Percentiles rank a stretch among this genome's conserved stretches.
Conservation (phyloP, 768 basidiomycete genomes). For the Scleroderma bovista region DNA sequence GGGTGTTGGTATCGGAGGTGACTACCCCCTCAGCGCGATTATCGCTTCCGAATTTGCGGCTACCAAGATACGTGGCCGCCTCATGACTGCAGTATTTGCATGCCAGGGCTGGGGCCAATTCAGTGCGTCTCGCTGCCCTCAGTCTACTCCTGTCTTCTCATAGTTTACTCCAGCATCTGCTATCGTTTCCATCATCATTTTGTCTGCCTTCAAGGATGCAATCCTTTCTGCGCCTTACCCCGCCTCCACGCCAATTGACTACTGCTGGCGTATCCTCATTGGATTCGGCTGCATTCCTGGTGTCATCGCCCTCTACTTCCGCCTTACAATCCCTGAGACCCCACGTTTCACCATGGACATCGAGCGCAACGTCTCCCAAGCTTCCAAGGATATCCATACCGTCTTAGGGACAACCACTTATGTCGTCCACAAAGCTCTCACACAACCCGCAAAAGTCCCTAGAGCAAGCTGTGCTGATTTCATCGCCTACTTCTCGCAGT, state of each 20-base stretch:
- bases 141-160: not conserved
- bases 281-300: conserved; percentile 84
- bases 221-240: conserved; percentile 42
- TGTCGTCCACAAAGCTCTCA: conserved; percentile 46
- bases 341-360: conserved; percentile 92
- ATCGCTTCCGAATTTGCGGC: conserved; percentile 89
- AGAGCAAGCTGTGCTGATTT: conserved; percentile 70
- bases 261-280: conserved; percentile 82
- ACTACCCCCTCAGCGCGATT: conserved; percentile 81
- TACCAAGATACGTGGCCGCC: conserved; percentile 68
- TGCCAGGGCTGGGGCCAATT: conserved; percentile 87
- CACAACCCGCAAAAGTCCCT: conserved; percentile 63
- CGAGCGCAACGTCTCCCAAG: conserved; percentile 74
- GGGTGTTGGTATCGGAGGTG: conserved; percentile 85
- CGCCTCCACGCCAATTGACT: conserved; percentile 53
- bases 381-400: conserved; percentile 63
- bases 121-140: conserved; percentile 32
- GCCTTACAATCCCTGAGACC: conserved; percentile 88
- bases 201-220: conserved; percentile 60
- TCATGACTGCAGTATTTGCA: conserved; percentile 89
- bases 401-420: conserved; percentile 50
- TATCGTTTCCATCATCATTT: conserved; percentile 58
- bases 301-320: conserved; percentile 81
- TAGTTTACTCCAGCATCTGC: conserved; percentile 43
- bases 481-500: conserved; percentile 55